A percentile compares a stretch with the other conserved stretches of the same genome.
Conservation (phyloP, 139 green algal species). For the Haematococcus lacustris region DNA sequence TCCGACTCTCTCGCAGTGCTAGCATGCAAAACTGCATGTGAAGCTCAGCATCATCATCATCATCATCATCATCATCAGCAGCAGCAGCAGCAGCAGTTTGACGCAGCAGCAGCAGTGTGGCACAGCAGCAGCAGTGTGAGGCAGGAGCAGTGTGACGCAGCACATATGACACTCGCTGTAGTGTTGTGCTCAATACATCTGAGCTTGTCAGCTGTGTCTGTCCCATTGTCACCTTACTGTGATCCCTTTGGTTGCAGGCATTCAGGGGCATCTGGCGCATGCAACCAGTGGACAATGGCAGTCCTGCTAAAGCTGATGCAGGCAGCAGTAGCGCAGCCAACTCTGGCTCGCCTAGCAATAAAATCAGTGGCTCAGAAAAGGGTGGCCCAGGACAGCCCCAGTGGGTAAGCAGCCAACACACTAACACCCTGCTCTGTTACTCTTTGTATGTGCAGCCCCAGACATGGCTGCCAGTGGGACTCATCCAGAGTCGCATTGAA, state of each 20-base stretch:
- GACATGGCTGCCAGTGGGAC: conserved; percentile 62
- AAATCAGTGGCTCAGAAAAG: background rate
- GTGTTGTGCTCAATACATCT: background rate
- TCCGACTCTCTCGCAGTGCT: no score
- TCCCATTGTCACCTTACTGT: background rate
- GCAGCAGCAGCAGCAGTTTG: no score
- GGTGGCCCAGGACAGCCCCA: background rate
- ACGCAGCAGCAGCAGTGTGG: no score
- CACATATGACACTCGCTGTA: background rate
- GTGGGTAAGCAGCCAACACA: no score
- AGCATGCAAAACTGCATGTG: no score
- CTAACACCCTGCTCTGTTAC: conserved; percentile 52
- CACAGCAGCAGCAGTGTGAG: background rate
- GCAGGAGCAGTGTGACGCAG: background rate
- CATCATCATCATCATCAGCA: no score
- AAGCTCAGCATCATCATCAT: no score
- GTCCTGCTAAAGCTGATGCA: background rate
- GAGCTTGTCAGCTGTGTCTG: background rate
- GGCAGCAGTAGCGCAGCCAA: background rate
- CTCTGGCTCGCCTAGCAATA: background rate
- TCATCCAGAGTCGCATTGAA: conserved; percentile 60
- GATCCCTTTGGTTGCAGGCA: conserved; percentile 27
- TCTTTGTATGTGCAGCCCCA: conserved; percentile 64
- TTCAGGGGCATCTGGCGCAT: conserved; percentile 79
- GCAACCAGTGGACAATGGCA: conserved; percentile 22